phyloP scores from a whole-genome alignment of 352 stramenopile genomes.

The Phytophthora foliorum region DNA sequence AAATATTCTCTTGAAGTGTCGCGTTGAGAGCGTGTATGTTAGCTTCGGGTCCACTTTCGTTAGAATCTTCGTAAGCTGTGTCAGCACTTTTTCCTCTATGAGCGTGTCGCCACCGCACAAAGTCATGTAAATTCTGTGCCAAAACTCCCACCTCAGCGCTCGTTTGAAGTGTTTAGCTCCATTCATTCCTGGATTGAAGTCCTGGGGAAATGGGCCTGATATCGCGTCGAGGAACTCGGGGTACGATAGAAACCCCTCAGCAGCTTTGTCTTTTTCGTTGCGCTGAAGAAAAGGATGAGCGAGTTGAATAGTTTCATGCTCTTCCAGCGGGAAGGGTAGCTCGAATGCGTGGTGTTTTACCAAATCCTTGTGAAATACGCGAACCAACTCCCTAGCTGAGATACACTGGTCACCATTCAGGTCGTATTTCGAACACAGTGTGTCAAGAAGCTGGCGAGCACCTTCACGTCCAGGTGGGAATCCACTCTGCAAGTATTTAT shows the following conservation, averaged over 20 bases:
- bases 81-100: conserved; percentile 45
- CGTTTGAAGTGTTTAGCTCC: conserved; percentile 8
- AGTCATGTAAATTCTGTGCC: conserved; percentile 40
- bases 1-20: conserved; percentile 61
- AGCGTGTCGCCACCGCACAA: conserved; percentile 40
- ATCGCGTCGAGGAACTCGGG: conserved; percentile 47
- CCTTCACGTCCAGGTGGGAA: conserved; percentile 36
- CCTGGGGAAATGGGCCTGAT: conserved; percentile 24
- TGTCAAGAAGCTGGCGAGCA: conserved; percentile 36
- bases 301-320: conserved; percentile 49
- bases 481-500: conserved; percentile 54
- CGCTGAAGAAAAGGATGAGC: conserved; percentile 27
- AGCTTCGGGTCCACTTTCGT: conserved; percentile 52
- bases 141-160: conserved; percentile 48
- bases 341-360: conserved; percentile 42
- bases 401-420: conserved; percentile 45
- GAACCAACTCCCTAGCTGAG: conserved; percentile 44
- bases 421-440: conserved; percentile 65
- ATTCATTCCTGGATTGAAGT: conserved; percentile 1
- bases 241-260: conserved; percentile 44
- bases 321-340: conserved; percentile 44
- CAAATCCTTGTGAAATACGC: conserved; percentile 51
- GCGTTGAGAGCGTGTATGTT: conserved; percentile 44
- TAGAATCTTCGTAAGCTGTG: conserved; percentile 64
- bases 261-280: not conserved